Base-by-base conservation (phyloP, 768 basidiomycete genomes). In the Trametes punicea region DNA sequence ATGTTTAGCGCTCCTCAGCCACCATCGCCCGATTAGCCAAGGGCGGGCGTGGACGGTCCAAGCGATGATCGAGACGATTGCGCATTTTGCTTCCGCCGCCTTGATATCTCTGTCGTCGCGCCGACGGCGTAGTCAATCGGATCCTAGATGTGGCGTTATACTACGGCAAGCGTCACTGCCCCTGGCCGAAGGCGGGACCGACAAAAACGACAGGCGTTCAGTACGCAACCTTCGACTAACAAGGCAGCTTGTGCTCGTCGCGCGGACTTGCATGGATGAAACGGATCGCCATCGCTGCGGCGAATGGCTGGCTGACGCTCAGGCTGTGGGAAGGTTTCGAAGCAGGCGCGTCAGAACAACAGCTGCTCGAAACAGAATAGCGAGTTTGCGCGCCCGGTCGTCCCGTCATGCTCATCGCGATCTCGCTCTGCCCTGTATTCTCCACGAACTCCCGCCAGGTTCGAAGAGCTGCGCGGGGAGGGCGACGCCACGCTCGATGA, bases 111-210 rank as follows among this genome's bases (percentile, higher is more conserved):
- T 3, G 20, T 15, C 39, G 18, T 30, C 23, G 23, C 26, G 47
- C 46, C 55, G 41, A n/a, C 46, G 39, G 39, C 36, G 47, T 50
- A 45, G 49, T 44, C 47, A 50, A 51, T 51, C 50, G 50, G 56
- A 57, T 57, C 56, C 56, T 38, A 57, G 56, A 57, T 57, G 56
- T 57, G 56, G 56, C 56, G 56, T 57, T 57, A 57, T 51, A 40
- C 56, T 56, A 46, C 52, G 52, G 25, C 34, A 36, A 26, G 39
- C 44, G 44, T 47, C 46, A 47, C 26, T 18, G 52, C 40, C 52
- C 51, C 52, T 54, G 52, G 30, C 34, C 56, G 26, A n/a, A 38
- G 29, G 10, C 44, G 44, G 50, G 36, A 31, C 44, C 45, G 44
- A 51, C 44, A 16, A 21, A 13, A 25, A 51, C 21, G 48, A 56